These are phyloP conservation scores for Zoysia matrella DNA, from an alignment of 202 grass and related monocot genomes.

Conservation along the genomic window DNA sequence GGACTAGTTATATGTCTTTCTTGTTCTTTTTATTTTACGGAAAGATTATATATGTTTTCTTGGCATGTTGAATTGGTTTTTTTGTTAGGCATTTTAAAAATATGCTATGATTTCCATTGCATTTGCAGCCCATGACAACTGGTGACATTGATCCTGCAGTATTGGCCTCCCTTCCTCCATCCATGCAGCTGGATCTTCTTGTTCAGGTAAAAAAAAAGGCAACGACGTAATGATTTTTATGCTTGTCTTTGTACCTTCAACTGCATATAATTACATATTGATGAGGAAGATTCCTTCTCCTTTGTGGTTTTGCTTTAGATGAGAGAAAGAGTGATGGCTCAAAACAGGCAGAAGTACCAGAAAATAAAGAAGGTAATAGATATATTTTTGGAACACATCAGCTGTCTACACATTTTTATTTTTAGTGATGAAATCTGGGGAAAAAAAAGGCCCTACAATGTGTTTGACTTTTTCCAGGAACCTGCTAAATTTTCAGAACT, in stretches of 20 bases:
- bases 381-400: conserved; percentile 29
- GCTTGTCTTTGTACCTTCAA: conserved; percentile 36
- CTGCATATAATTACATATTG: conserved; percentile 23
- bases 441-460: conserved; percentile 18
- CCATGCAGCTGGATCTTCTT: conserved; percentile 98
- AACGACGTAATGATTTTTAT: conserved; percentile 31
- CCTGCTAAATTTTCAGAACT: conserved; percentile 96
- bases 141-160: conserved; percentile 85
- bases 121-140: conserved; percentile 71
- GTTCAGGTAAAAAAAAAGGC: conserved; percentile 65
- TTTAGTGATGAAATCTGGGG: conserved; percentile 12
- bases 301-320: conserved; percentile 65
- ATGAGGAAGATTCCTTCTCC: conserved; percentile 1
- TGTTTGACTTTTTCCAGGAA: conserved; percentile 52
- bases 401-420: not conserved
- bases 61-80: conserved; percentile 9
- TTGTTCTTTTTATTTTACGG: conserved; percentile 23
- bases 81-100: conserved; percentile 32
- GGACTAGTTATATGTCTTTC: conserved; percentile 17
- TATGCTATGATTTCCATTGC: conserved; percentile 19
- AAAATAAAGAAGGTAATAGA: conserved; percentile 84
- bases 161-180: conserved; percentile 95
- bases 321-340: conserved; percentile 97
- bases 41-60: conserved; percentile 20
- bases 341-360: conserved; percentile 98